Evolutionary conservation across 2,329 filamentous ascomycete species (phyloP), one percentile per base, ranked within the genome.

Genomic region (Daldinia sp.): DNA sequence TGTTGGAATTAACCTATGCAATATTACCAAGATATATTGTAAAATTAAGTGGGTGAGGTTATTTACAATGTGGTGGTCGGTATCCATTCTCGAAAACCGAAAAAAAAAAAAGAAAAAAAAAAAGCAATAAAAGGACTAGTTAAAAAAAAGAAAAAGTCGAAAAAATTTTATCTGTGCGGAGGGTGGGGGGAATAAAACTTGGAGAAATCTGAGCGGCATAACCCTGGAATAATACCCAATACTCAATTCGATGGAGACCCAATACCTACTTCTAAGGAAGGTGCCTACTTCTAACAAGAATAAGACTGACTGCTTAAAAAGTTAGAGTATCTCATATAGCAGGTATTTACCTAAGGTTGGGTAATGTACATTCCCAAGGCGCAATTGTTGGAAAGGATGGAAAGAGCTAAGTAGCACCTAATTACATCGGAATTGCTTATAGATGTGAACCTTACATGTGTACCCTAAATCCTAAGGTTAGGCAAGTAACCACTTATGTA

Each of bases 151-250:
- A 45, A 32, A 21, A 29, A 49, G 37, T 30, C 10, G 7, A 23
- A 25, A 51, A 54, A 49, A n/a, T n/a, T n/a, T 30, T 47, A 59
- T 53, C 45, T 57, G 32, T 51, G 51, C 45, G 51, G 43, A 63
- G 30, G 50, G 54, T 32, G 10, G 45, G 45, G 45, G 45, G 45
- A 48, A 48, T 4, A 48, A 25, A 43, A n/a, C 39, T 21, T 43
- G 39, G 39, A 23, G 39, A 43, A 43, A 43, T 43, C 21, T 43
- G 17, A 53, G 23, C 15, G 43, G 55, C 55, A 58, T 48, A 57
- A 63, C 49, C 54, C 43, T 63, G 49, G 54, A 58, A 39, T 49
- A 52, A 50, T 39, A 49, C 15, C 11, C 37, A 10, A 47, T 32
- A 25, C 7, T 27, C 23, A 47, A 47, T 27, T 23, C 17, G 27